Evolutionary conservation across 2,329 filamentous ascomycete species (phyloP), one percentile per base, ranked within the genome.

Genomic region (Cladobotryum mycophilum): DNA sequence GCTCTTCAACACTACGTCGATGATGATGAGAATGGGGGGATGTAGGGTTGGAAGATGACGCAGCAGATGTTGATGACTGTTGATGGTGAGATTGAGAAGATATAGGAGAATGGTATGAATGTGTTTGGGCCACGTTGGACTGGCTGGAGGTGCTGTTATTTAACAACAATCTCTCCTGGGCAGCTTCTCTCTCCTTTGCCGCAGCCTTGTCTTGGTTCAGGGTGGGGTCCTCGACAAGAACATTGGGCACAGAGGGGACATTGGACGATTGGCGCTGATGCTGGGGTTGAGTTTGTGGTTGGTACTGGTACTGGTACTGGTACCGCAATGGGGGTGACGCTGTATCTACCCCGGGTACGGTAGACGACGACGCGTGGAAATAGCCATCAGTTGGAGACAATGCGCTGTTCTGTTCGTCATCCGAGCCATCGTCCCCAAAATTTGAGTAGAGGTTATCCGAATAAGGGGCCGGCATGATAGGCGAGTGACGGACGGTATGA

Each of bases 351-450:
- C 43, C 51, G 33, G 49, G 41, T 49, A 38, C 41, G 22, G 22
- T 38, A 7, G 58, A 58, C 50, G 66, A 68, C 25, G 70, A 70
- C 61, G 67, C 65, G 58, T 69, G 67, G 60, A 79, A 79, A 68
- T 76, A 77, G 35, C 75, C 76, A 53, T 79, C 73, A n/a, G 74
- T 71, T 37, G 76, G 76, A 30, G 75, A 78, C 50, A 76, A 64
- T 38, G 66, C 64, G 49, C 69, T 64, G 48, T 64, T 60, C 13
- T 52, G 54, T 17, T 69, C 58, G 37, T 69, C 62, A 51, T 63
- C 64, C 44, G 70, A 70, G 62, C 71, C 68, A 47, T 62, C 59
- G 54, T 14, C 42, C 13, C 35, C 56, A 25, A 53, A 46, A 17
- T 47, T 51, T 52, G 71, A 73, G 65, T 75, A 74, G 54, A 76